Base-by-base conservation (phyloP, 257 asterid species). In the Dorcoceras hygrometricum region DNA sequence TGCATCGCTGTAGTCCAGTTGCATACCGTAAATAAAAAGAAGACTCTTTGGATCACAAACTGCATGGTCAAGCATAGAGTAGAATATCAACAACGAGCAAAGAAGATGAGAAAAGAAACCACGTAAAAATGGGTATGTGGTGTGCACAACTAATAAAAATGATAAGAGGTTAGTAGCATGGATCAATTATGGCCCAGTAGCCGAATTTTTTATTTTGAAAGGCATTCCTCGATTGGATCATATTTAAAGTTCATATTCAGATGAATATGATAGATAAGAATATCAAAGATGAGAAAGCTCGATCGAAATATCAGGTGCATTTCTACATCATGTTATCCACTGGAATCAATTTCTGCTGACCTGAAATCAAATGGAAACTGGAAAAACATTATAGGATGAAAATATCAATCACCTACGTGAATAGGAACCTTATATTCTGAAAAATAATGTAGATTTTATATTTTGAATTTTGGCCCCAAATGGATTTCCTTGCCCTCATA, bases 41-140 rank as follows among this genome's bases (percentile, higher is more conserved):
- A 89, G 95, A 77, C 98, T 91, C 79, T 91, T 91, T 3, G 98
- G 94, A 85, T 91, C 98, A 79, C 95, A 87, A 66, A 91, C 98
- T 91, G 95, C 81, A 77, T 26, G 55, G 22, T 64, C 5, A n/a
- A 61, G 4, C 29, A 58, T 50, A 50, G 29, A n/a, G 58, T 62
- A 54, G 19, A 29, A 62, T 7, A 32, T 65, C 68, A 66, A 26
- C 43, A 63, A 65, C 16, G 22, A 20, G 18, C 20, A 16, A 11
- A 64, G 9, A 62, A 43, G 65, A 53, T 23, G 36, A 31, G 2
- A 61, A 2, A 19, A 31, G 26, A 31, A 14, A 29, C 48, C 50
- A 39, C n/a, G 18, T 39, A 5, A 8, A 31, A 31, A 31, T 2
- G 36, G 36, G 36, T 39, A 11, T 39, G n/a, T 5, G 0, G 3